These are phyloP conservation scores for Epichloe scottii DNA, from an alignment of 2,329 filamentous ascomycete genomes.

Conservation along the genomic window DNA sequence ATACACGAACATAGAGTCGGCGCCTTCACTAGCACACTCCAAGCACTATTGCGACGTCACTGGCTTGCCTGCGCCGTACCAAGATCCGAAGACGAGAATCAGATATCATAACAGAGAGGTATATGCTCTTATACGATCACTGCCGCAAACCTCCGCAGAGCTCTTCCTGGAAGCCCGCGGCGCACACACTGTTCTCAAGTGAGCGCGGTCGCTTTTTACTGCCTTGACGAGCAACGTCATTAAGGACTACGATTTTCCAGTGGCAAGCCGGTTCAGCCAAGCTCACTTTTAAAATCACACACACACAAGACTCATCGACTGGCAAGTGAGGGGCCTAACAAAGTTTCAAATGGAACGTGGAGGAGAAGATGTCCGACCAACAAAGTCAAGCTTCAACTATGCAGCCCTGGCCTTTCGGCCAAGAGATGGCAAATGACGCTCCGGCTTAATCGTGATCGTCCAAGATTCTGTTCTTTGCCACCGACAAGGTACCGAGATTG, in stretches of 20 bases:
- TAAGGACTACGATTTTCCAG: neutral
- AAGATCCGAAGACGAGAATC: conserved; percentile 87
- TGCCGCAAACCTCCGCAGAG: conserved; percentile 76
- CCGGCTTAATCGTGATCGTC: conserved; percentile 96
- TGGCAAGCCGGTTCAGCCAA: neutral
- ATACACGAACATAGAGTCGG: conserved; percentile 94
- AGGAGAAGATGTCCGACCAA: conserved; percentile 55
- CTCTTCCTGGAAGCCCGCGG: conserved; percentile 81
- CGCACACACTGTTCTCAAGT: conserved; percentile 89
- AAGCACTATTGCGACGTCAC: conserved; percentile 95
- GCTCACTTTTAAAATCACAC: neutral
- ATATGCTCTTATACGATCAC: conserved; percentile 66
- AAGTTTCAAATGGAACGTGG: neutral
- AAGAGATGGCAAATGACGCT: conserved; percentile 78
- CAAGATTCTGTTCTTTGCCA: conserved; percentile 60
- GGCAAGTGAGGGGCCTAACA: neutral
- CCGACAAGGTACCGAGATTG: conserved; percentile 72
- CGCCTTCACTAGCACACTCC: conserved; percentile 72
- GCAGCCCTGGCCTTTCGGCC: conserved; percentile 67
- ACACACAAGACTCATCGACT: neutral
- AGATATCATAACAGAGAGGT: conserved; percentile 90
- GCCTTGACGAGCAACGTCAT: neutral
- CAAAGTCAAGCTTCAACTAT: conserved; percentile 96
- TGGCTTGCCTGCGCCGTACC: conserved; percentile 79
- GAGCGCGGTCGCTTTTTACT: conserved; percentile 16